Evolutionary conservation across 805 yeast species (phyloP), one percentile per base, ranked within the genome.

Genomic region (Suhomyces sp.): DNA sequence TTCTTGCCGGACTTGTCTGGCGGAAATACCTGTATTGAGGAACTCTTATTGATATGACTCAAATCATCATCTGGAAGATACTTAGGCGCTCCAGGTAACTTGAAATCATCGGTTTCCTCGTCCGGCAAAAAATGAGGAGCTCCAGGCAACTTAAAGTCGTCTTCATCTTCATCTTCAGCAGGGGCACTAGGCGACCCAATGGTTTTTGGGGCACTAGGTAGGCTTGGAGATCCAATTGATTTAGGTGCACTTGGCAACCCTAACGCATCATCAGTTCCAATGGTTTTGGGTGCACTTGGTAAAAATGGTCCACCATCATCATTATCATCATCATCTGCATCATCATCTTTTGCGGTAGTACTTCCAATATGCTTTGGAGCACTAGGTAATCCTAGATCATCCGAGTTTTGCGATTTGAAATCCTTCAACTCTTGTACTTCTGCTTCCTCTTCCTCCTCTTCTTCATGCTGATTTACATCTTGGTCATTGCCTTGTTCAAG

Each of bases 141-240:
- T 2, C 53, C 54, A 2, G 60, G 56, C 13, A 54, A 44, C 5
- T 40, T 24, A 18, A 46, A 28, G 9, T 20, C 22, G 13, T 46
- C 53, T 4, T 44, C 40, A 10, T 51, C 50, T 0, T 64, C 67
- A 5, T 54, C 45, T 33, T 60, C 54, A 28, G 56, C 64, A 4
- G 72, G 72, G 0, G 62, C 71, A 1, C 67, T 65, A 0, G 72
- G 72, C n/a, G n/a, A n/a, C n/a, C n/a, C n/a, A n/a, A n/a, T n/a
- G n/a, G n/a, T n/a, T n/a, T n/a, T n/a, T n/a, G n/a, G n/a, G n/a
- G n/a, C n/a, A n/a, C n/a, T n/a, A n/a, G n/a, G n/a, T n/a, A n/a
- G n/a, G n/a, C n/a, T n/a, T n/a, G n/a, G n/a, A n/a, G n/a, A n/a
- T n/a, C n/a, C n/a, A n/a, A n/a, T n/a, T n/a, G n/a, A n/a, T n/a